A percentile compares a stretch with the other conserved stretches of the same genome.
These are phyloP conservation scores for Rhizoclosmatium globosum DNA, from an alignment of 192 early-diverging fungal species.

Conservation along the genomic window DNA sequence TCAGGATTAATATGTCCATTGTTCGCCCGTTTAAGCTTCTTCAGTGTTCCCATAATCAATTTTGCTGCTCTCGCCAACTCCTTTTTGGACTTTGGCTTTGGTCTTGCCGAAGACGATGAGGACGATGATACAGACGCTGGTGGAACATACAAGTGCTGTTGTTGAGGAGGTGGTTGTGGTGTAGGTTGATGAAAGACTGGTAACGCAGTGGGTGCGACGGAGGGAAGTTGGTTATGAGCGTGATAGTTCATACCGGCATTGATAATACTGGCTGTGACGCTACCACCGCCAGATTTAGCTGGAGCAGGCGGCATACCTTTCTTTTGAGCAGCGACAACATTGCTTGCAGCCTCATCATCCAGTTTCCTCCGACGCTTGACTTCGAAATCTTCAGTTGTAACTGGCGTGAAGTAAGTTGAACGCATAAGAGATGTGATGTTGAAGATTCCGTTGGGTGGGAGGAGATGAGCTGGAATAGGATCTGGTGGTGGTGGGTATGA, in stretches of 20 bases:
- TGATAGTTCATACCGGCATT: not conserved
- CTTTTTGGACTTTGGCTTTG: conserved; percentile 33
- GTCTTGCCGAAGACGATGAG: not conserved
- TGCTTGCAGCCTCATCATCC: conserved; percentile 31
- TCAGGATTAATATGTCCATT: conserved; percentile 19
- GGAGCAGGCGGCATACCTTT: not conserved
- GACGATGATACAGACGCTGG: not conserved
- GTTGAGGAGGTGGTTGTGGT: not conserved
- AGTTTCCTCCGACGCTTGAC: conserved; percentile 11
- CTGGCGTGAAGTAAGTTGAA: conserved; percentile 23
- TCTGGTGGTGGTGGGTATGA: conserved; percentile 25
- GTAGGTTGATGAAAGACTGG: not conserved
- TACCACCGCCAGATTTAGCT: not conserved
- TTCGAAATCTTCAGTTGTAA: conserved; percentile 17
- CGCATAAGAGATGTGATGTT: conserved; percentile 27
- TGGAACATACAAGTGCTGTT: not conserved
- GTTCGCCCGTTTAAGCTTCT: conserved; percentile 27
- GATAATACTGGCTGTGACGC: too few relatives aligned
- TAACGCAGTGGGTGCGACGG: not conserved
- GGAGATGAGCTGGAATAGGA: conserved; percentile 4
- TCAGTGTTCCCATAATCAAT: conserved; percentile 23
- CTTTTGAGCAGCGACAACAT: conserved; percentile 8
- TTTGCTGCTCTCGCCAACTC: conserved; percentile 14
- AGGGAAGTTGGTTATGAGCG: not conserved
- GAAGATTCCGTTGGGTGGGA: not conserved